Percentiles rank a stretch among this genome's conserved stretches.
Conservation (phyloP, 1,284 basidiomycete species). For the Leccinum angustisporum region DNA sequence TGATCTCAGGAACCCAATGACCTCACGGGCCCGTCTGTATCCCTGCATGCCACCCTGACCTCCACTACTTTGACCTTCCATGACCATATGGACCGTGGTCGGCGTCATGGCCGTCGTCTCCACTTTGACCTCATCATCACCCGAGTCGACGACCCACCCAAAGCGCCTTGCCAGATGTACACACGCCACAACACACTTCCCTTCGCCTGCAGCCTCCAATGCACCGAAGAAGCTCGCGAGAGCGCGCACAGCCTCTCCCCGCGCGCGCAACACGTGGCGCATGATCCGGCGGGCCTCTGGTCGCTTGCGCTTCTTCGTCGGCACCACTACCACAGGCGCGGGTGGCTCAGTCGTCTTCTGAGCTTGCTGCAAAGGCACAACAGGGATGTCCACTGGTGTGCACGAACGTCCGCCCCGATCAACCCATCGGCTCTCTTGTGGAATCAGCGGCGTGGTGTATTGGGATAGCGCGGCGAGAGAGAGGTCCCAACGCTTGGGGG, state of each 20-base stretch:
- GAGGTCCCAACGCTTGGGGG: conserved; percentile 78
- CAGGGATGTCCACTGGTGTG: conserved; percentile 15
- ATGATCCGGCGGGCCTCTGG: conserved; percentile 81
- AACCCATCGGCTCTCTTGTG: conserved; percentile 71
- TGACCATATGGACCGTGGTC: neutral
- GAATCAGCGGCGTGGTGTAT: conserved; percentile 66
- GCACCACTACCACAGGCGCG: conserved; percentile 23
- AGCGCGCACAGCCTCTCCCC: conserved; percentile 73
- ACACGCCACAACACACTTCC: conserved; percentile 55
- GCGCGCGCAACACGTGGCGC: conserved; percentile 80
- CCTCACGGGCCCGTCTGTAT: conserved; percentile 61
- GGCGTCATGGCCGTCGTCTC: conserved; percentile 9
- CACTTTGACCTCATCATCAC: conserved; percentile 24
- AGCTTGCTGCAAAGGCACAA: neutral
- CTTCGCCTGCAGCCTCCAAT: conserved; percentile 50
- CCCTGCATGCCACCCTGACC: conserved; percentile 40
- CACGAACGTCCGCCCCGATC: conserved; percentile 42
- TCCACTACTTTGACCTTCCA: neutral
- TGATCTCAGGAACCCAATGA: conserved; percentile 58
- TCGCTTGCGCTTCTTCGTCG: conserved; percentile 39
- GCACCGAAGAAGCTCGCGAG: conserved; percentile 71
- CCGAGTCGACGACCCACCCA: conserved; percentile 40
- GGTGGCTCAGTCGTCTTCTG: conserved; percentile 37
- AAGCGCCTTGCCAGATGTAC: conserved; percentile 58
- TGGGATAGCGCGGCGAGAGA: conserved; percentile 67